Percentiles rank a stretch among this genome's conserved stretches.
Evolutionary conservation across 2,329 filamentous ascomycete species (phyloP).

Genomic region (Trichothecium sympodiale): DNA sequence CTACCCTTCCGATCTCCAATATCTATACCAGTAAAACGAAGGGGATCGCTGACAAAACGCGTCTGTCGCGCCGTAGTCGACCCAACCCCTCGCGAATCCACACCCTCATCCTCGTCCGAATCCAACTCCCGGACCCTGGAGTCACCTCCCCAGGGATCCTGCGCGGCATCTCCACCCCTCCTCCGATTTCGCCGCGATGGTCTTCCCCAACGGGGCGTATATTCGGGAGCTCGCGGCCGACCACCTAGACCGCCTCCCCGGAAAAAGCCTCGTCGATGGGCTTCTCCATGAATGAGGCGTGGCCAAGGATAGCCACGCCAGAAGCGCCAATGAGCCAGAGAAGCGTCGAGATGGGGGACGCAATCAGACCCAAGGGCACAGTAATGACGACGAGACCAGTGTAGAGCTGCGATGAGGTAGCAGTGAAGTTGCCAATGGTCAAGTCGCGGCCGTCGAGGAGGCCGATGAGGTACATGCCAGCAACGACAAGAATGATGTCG

Average conservation of each 20-base stretch:
- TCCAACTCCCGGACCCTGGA: conserved; percentile 56
- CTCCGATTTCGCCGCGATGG: conserved; percentile 80
- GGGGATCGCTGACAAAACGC: conserved; percentile 47
- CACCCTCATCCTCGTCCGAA: conserved; percentile 44
- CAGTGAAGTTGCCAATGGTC: conserved; percentile 70
- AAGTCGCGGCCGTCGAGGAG: conserved; percentile 84
- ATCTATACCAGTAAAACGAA: conserved; percentile 50
- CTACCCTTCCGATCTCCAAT: conserved; percentile 27
- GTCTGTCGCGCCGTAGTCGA: conserved; percentile 31
- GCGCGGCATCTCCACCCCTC: conserved; percentile 32
- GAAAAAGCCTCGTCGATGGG: conserved; percentile 99
- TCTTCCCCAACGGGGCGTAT: conserved; percentile 97
- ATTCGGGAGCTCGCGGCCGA: conserved; percentile 98
- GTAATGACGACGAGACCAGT: conserved; percentile 74
- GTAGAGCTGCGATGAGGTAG: conserved; percentile 88
- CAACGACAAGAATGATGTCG: conserved; percentile 78
- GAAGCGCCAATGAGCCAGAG: conserved; percentile 95
- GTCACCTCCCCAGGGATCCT: conserved; percentile 22
- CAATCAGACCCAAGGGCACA: conserved; percentile 74
- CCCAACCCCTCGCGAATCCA: conserved; percentile 44
- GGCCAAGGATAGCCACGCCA: conserved; percentile 86
- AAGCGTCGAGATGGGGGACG: conserved; percentile 73
- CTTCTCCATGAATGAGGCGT: conserved; percentile 94
- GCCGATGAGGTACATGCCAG: conserved; percentile 83
- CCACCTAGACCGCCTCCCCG: conserved; percentile 99